Percentiles rank a stretch among this genome's conserved stretches.
These are phyloP conservation scores for Penicillium mononematosum DNA, from an alignment of 495 filamentous ascomycete genomes.

Conservation along the genomic window DNA sequence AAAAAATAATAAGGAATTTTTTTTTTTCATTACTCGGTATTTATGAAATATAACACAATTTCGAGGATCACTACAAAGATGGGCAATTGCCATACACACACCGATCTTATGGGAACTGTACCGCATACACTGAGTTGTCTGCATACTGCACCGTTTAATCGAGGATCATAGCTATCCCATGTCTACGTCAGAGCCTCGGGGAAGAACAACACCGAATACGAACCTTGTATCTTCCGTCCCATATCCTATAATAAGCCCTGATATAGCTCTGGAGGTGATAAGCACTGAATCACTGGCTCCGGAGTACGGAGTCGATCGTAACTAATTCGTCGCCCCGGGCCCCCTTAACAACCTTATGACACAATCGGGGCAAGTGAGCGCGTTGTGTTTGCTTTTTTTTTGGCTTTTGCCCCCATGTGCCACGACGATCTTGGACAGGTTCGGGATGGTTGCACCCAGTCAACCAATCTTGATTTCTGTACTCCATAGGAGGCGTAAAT, in stretches of 20 bases:
- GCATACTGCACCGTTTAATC: background rate
- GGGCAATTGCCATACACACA: background rate
- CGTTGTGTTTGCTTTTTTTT: slow-evolving; percentile 2
- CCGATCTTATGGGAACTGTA: background rate
- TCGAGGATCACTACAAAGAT: slow-evolving; percentile 13
- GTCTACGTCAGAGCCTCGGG: slow-evolving; percentile 2
- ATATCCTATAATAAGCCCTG: background rate
- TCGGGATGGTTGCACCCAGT: slow-evolving; percentile 1
- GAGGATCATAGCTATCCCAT: background rate
- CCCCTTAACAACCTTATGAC: slow-evolving; percentile 6
- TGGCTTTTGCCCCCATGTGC: slow-evolving; percentile 5
- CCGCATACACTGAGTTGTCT: background rate
- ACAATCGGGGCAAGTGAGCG: slow-evolving; percentile 1
- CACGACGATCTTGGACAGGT: slow-evolving; percentile 6
- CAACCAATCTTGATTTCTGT: slow-evolving; percentile 7
- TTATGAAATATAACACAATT: background rate
- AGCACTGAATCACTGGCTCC: background rate
- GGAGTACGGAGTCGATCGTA: background rate
- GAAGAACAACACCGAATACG: background rate
- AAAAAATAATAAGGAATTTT: background rate
- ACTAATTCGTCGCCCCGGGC: background rate
- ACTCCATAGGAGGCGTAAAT: background rate
- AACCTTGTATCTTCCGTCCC: background rate
- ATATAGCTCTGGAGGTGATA: background rate
- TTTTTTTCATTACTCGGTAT: background rate